Evolutionary conservation across 2,329 filamentous ascomycete genomes (phyloP).

Genomic region (Aspergillus fumigatus): DNA sequence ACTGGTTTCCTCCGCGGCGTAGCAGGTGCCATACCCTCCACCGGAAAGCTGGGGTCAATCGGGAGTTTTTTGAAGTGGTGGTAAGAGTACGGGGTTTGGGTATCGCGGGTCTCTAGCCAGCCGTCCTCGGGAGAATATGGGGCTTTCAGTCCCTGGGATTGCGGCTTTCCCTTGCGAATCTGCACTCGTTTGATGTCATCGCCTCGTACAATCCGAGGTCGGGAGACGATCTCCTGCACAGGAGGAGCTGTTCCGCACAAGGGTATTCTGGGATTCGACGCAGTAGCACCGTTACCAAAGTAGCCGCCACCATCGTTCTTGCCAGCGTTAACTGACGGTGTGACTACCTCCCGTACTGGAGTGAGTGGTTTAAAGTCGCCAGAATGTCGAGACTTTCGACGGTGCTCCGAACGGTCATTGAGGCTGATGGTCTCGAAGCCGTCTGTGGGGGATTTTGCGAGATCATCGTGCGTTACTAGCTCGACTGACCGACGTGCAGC

Average conservation of each 20-base stretch:
- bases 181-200: slow-evolving; percentile 32
- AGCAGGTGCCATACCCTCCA: slow-evolving; percentile 2
- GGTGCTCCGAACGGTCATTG: slow-evolving; percentile 19
- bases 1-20: slow-evolving; percentile 20
- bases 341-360: slow-evolving; percentile 19
- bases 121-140: slow-evolving; percentile 29
- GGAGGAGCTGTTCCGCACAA: slow-evolving; percentile 18
- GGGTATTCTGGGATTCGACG: slow-evolving; percentile 19
- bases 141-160: slow-evolving; percentile 18
- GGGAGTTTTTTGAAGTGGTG: slow-evolving; percentile 2
- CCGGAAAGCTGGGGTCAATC: slow-evolving; percentile 3
- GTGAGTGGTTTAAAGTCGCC: slow-evolving; percentile 17
- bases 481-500: slow-evolving; percentile 7
- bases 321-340: slow-evolving; percentile 10
- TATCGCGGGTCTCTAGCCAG: slow-evolving; percentile 18
- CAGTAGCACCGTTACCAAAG: slow-evolving; percentile 1
- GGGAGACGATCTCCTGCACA: slow-evolving; percentile 27
- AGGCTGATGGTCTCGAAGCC: slow-evolving; percentile 24
- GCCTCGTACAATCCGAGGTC: slow-evolving; percentile 27
- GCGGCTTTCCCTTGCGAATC: slow-evolving; percentile 25
- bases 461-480: slow-evolving; percentile 4
- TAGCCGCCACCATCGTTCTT: slow-evolving; percentile 2
- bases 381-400: slow-evolving; percentile 17
- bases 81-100: not conserved
- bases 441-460: slow-evolving; percentile 8